Conservation (phyloP, 2,329 filamentous ascomycete genomes). For the Aaosphaeria arxii region DNA sequence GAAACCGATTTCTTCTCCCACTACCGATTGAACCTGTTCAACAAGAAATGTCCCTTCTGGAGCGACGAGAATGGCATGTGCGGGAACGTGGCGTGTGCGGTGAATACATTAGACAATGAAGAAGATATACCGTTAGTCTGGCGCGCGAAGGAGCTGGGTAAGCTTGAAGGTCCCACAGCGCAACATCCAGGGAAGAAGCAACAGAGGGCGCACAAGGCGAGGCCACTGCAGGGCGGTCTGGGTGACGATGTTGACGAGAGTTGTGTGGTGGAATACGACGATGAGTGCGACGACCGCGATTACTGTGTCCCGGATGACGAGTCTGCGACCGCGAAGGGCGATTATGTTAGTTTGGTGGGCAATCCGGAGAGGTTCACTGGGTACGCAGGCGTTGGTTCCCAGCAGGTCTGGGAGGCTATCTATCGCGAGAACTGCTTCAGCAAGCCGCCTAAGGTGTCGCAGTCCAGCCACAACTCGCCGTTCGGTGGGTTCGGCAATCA, state of each 20-base stretch:
- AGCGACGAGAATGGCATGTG: constrained; percentile 89
- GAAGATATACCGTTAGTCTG: constrained; percentile 89
- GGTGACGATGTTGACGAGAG: constrained; percentile 89
- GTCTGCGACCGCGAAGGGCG: constrained; percentile 78
- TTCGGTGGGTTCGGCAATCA: constrained; percentile 43
- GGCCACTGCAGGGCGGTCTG: constrained; percentile 76
- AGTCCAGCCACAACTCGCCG: constrained; percentile 33
- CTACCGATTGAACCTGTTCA: constrained; percentile 91
- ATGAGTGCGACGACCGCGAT: constrained; percentile 93
- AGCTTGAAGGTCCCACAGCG: constrained; percentile 87
- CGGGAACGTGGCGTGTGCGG: constrained; percentile 93
- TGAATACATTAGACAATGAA: constrained; percentile 92
- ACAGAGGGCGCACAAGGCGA: constrained; percentile 67
- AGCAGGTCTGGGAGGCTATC: constrained; percentile 93
- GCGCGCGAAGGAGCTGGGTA: constrained; percentile 88
- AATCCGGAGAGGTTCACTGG: constrained; percentile 97
- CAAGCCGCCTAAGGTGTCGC: constrained; percentile 38
- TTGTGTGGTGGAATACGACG: constrained; percentile 95
- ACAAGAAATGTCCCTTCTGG: constrained; percentile 96
- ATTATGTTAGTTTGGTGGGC: constrained; percentile 90
- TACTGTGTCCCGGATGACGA: constrained; percentile 97
- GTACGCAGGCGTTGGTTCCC: constrained; percentile 78
- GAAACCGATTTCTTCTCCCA: constrained; percentile 97
- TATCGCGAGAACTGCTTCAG: constrained; percentile 97
- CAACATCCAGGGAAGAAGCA: constrained; percentile 76